Evolutionary conservation across 83 land plant species (phyloP), one percentile per base, ranked within the genome.

Genomic region (Picea abies): DNA sequence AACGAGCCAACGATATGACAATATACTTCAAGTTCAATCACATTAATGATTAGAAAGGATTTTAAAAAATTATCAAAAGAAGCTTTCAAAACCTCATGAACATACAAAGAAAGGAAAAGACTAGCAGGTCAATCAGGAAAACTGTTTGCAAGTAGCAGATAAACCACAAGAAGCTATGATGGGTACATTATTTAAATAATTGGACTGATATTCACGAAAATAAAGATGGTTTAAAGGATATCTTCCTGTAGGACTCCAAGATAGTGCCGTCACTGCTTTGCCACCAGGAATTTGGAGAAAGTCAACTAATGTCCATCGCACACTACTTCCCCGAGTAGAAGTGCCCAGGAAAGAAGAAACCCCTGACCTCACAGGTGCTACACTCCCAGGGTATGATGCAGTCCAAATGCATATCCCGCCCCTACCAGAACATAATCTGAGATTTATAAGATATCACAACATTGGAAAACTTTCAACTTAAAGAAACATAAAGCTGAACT

Each of bases 231-330:
- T 58, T 23, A 20, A 9, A 79, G 96, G 97, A 95, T 95, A 95
- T 95, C 96, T 90, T 81, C 99, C 99, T 88, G 88, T 77, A 19
- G 99, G 99, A 85, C 93, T 94, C 97, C 99, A 96, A 22, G 94
- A 89, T 15, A 96, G 89, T 76, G 94, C 85, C 61, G 85, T 91
- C 41, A 94, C 87, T 77, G 90, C 88, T 71, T 89, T 93, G 80
- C 78, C 85, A 83, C 84, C 83, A 20, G 81, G 69, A 68, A 90
- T 85, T 76, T 84, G 85, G 70, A 96, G 89, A 86, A 93, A 93
- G 84, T 96, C 99, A 32, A 93, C 93, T 66, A 96, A 44, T 60
- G 88, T 90, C 95, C 95, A 96, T 71, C 93, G 84, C 35, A 82
- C 78, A 37, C 92, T 88, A 80, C 96, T 88, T 73, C 94, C 94